Conservation (phyloP, 805 yeast genomes). For the Candida multigemmis region DNA sequence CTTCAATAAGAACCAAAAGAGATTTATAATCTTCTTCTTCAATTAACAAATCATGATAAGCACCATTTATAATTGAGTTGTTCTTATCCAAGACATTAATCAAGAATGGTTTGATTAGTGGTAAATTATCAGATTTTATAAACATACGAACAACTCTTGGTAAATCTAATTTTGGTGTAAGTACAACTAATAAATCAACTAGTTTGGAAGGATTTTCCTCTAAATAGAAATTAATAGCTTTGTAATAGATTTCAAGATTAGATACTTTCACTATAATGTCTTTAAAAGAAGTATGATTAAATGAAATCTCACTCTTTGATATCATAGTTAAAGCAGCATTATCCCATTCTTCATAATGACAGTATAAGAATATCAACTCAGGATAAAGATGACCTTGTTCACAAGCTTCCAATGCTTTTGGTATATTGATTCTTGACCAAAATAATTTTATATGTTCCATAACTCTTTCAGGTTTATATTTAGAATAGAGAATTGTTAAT, state of each 20-base stretch:
- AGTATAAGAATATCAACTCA: slow-evolving; percentile 89
- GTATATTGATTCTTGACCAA: slow-evolving; percentile 98
- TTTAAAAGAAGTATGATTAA: slow-evolving; percentile 90
- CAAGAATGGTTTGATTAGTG: slow-evolving; percentile 91
- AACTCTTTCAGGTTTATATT: slow-evolving; percentile 81
- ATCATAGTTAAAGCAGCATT: slow-evolving; percentile 96
- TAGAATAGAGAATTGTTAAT: slow-evolving; percentile 82
- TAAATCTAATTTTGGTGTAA: slow-evolving; percentile 85
- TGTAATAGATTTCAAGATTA: slow-evolving; percentile 92
- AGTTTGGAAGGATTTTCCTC: slow-evolving; percentile 85
- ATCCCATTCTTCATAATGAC: slow-evolving; percentile 99
- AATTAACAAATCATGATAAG: slow-evolving; percentile 89
- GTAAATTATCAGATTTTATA: slow-evolving; percentile 91
- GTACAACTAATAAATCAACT: slow-evolving; percentile 74
- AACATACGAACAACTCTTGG: slow-evolving; percentile 93
- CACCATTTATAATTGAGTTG: slow-evolving; percentile 84
- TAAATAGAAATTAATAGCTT: slow-evolving; percentile 92
- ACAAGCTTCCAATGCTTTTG: slow-evolving; percentile 90
- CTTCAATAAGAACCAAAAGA: slow-evolving; percentile 75
- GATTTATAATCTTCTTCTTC: slow-evolving; percentile 96
- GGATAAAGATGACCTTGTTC: slow-evolving; percentile 94
- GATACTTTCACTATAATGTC: slow-evolving; percentile 92
- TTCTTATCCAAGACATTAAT: slow-evolving; percentile 87
- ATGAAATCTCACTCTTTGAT: slow-evolving; percentile 86
- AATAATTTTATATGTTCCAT: slow-evolving; percentile 95